Evolutionary conservation across 805 yeast species (phyloP).

Genomic region (Kuraishia molischiana): DNA sequence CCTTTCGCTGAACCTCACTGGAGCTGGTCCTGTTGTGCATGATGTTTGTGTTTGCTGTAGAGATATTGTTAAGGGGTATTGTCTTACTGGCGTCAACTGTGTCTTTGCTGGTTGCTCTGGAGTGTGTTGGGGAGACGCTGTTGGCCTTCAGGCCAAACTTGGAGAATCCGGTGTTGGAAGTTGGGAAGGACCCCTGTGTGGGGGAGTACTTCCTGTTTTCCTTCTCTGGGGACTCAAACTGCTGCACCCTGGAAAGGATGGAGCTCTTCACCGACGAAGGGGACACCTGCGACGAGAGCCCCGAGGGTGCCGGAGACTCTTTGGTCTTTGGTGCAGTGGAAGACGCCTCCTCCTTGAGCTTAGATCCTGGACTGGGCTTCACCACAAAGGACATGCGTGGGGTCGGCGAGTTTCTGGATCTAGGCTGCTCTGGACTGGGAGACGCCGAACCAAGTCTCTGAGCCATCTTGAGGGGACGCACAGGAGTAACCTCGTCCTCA

Average conservation of each 20-base stretch:
- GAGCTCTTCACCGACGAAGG: not conserved
- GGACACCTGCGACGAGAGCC: not conserved
- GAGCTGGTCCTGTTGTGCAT: not conserved
- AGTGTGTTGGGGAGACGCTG: not conserved
- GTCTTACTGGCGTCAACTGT: not conserved
- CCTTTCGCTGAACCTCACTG: conserved; percentile 10
- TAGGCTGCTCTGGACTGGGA: not conserved
- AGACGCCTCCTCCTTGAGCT: not conserved
- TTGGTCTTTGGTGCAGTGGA: not conserved
- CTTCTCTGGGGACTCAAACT: conserved; percentile 4
- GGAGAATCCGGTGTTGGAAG: not conserved
- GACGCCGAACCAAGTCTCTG: conserved; percentile 24
- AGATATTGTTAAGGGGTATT: not conserved
- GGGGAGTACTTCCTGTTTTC: conserved; percentile 4
- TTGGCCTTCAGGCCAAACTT: not conserved
- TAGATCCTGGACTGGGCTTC: not conserved
- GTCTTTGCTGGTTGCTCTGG: not conserved
- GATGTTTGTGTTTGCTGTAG: not conserved
- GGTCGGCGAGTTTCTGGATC: not conserved
- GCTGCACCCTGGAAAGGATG: not conserved
- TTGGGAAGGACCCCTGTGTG: not conserved
- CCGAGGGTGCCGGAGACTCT: not conserved
- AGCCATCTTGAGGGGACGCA: conserved; percentile 62
- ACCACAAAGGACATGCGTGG: not conserved
- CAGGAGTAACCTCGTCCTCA: conserved; percentile 29